These are phyloP conservation scores for Lachnum nothofagi DNA, from an alignment of 2,329 filamentous ascomycete genomes.

Conservation along the genomic window DNA sequence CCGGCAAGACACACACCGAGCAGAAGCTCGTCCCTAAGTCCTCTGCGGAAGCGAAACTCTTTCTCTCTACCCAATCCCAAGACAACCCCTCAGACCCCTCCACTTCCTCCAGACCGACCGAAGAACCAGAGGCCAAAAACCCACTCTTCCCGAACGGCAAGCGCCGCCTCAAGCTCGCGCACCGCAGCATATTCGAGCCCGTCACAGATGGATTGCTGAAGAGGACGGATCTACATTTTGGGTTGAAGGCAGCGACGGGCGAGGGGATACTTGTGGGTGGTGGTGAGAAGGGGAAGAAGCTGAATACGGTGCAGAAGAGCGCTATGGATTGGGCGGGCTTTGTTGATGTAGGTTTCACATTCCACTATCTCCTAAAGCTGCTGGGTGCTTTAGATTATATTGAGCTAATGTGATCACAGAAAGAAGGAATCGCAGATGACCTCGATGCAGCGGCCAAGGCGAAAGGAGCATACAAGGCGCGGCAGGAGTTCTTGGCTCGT, in stretches of 20 bases:
- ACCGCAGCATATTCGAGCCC: constrained; percentile 59
- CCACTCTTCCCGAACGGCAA: constrained; percentile 5
- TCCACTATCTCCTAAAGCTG: too few species aligned
- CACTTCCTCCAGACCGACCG: constrained; percentile 30
- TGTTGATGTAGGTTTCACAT: too few species aligned
- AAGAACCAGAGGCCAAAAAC: too few species aligned
- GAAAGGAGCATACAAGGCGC: constrained; percentile 57
- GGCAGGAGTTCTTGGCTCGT: constrained; percentile 61
- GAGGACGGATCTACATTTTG: constrained; percentile 55
- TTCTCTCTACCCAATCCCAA: constrained; percentile 49
- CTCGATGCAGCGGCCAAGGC: constrained; percentile 59
- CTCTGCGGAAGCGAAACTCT: constrained; percentile 62
- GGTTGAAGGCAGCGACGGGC: constrained; percentile 36
- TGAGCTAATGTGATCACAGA: too few species aligned
- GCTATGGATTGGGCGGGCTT: constrained; percentile 69
- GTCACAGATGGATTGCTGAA: constrained; percentile 39
- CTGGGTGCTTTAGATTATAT: too few species aligned
- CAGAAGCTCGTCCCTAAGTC: constrained; percentile 62
- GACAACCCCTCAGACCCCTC: constrained; percentile 20
- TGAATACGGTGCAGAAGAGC: constrained; percentile 68
- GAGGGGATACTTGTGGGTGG: constrained; percentile 32
- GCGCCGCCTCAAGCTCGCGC: constrained; percentile 33
- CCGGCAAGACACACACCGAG: constrained; percentile 66
- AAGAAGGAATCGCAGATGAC: constrained; percentile 66
- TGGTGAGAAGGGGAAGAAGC: constrained; percentile 54